Evolutionary conservation across 805 yeast genomes (phyloP).

Genomic region (Ogataea methylovora): DNA sequence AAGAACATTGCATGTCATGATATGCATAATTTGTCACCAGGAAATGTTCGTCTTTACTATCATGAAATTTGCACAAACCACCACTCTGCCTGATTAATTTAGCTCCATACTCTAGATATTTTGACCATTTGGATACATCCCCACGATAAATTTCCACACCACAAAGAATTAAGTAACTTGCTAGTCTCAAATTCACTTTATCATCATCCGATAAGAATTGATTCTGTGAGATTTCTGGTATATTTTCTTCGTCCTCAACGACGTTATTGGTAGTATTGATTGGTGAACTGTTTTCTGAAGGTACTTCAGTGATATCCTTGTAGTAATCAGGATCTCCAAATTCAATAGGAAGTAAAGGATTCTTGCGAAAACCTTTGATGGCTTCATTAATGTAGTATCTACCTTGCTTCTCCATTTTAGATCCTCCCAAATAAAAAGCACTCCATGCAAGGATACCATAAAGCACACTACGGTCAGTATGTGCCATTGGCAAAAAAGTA

Average conservation of each 20-base stretch:
- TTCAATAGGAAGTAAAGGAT: constrained; percentile 21
- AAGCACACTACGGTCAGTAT: constrained; percentile 40
- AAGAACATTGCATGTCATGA: constrained; percentile 66
- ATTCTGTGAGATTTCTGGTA: constrained; percentile 3
- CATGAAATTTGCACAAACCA: constrained; percentile 45
- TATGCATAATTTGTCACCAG: constrained; percentile 72
- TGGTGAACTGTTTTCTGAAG: neutral
- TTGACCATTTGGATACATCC: constrained; percentile 70
- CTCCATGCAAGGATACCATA: constrained; percentile 50
- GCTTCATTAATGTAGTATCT: constrained; percentile 40
- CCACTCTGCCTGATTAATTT: constrained; percentile 53
- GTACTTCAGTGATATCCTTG: constrained; percentile 18
- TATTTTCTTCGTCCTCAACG: constrained; percentile 7
- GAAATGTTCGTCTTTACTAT: constrained; percentile 59
- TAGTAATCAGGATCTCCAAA: constrained; percentile 5
- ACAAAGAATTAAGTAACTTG: constrained; percentile 58
- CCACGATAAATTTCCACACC: constrained; percentile 84
- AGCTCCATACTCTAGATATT: constrained; percentile 59
- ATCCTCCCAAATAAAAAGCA: constrained; percentile 41
- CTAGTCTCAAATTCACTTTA: constrained; percentile 39
- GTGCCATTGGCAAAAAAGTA: constrained; percentile 50
- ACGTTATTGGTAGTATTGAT: neutral
- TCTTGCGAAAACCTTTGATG: constrained; percentile 30
- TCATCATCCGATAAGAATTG: constrained; percentile 23
- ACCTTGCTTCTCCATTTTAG: constrained; percentile 39